phyloP scores from a whole-genome alignment of 192 early-diverging fungal genomes.

The Coemansia sp. region DNA sequence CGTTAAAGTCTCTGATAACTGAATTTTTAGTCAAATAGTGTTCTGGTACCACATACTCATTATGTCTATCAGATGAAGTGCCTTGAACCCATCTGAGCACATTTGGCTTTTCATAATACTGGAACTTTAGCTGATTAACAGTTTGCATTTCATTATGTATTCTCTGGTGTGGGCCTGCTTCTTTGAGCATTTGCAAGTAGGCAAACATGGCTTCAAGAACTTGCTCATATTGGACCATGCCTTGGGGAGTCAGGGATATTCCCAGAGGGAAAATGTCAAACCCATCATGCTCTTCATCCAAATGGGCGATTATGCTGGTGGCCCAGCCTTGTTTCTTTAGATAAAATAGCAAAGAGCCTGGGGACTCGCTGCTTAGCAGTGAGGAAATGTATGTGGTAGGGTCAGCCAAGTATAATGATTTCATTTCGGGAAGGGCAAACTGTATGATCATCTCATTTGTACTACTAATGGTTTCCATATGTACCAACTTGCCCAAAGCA shows the following conservation, averaged over 20 bases:
- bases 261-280: background rate
- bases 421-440: background rate
- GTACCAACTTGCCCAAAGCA: slow-evolving; percentile 68
- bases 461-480: slow-evolving; percentile 17
- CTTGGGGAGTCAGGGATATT: background rate
- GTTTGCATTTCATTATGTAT: background rate
- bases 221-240: slow-evolving; percentile 13
- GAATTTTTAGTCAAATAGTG: background rate
- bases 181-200: slow-evolving; percentile 29
- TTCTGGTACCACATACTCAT: background rate
- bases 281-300: background rate
- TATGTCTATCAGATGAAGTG: background rate
- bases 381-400: background rate
- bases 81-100: background rate
- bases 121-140: background rate
- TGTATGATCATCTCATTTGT: background rate
- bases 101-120: background rate
- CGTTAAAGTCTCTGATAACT: background rate
- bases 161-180: slow-evolving; percentile 22
- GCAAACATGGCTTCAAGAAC: slow-evolving; percentile 24
- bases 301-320: background rate
- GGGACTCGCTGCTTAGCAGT: background rate
- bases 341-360: background rate
- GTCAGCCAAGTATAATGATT: background rate
- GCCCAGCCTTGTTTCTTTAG: background rate